Evolutionary conservation across 352 stramenopile species (phyloP), one percentile per base, ranked within the genome.

Genomic region (Aphanomyces astaci): DNA sequence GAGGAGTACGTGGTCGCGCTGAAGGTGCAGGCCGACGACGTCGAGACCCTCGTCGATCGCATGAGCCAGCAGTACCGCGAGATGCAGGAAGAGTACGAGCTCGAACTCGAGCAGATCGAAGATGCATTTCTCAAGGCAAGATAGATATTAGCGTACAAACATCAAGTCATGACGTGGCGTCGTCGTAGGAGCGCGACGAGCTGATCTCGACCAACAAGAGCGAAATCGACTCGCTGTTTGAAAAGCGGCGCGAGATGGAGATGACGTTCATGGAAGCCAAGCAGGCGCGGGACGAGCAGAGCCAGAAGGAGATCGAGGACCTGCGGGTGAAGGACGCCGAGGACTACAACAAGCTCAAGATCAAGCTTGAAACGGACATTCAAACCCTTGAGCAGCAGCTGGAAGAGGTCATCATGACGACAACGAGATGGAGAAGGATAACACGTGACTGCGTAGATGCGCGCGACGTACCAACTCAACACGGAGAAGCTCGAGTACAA

Each of bases 401-500:
- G 25, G 92, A 98, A 73, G 91, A 98, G 36, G 56, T 65, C n/a
- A n/a, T n/a, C n/a, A n/a, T n/a, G n/a, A n/a, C n/a, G n/a, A n/a
- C n/a, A n/a, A n/a, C n/a, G n/a, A n/a, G n/a, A n/a, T n/a, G n/a
- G n/a, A n/a, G n/a, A n/a, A n/a, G n/a, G 39, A 46, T 46, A 17
- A 9, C 39, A 54, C 7, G 1, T 27, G 10, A 32, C 31, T 2
- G n/a, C 36, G 36, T 52, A 65, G 53, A 98, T 98, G 89, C 83
- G 91, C 22, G 89, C 92, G 0, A 98, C 91, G 30, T 98, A 98
- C 72, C 89, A 97, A 70, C 86, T 98, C 64, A 98, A 98, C 71
- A 98, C 92, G 9, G 94, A 98, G 67, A 98, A 98, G 71, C 84
- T 98, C 55, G 94, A 98, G 76, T 98, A 98, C 77, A 98, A 98